Base-by-base conservation (phyloP, 2,329 filamentous ascomycete genomes). In the Sclerotinia borealis region DNA sequence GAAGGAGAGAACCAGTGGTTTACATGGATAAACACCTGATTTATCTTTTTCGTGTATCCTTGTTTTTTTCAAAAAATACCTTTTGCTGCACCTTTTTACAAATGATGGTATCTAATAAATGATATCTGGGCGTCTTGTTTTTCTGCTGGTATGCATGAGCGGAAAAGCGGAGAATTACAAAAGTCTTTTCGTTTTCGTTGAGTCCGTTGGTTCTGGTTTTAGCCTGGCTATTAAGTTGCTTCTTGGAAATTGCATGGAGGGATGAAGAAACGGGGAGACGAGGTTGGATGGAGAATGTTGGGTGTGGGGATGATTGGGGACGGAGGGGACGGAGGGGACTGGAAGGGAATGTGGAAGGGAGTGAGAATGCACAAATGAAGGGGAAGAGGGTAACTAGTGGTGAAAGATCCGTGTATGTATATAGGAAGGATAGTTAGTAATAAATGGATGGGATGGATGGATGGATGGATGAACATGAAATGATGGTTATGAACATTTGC, bases 1-100 rank as follows among this genome's bases (percentile, higher is more conserved):
- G 84, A 82, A 81, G 69, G 77, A 86, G 76, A 79, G 87, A 70
- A 87, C 84, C 0, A 49, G 45, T 31, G 65, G 65, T 10, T 65
- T 65, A 52, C 60, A 67, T 37, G 45, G 41, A 50, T 63, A 65
- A 59, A 52, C 11, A n/a, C 11, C 15, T 17, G 3, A 8, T 27
- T 50, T 36, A 19, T 36, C 37, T 27, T 48, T 36, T 58, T 45
- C 11, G 8, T 58, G 27, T 31, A 47, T 25, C 8, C 15, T 34
- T 45, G 45, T 17, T 7, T 13, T 25, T 45, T 36, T 34, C 7
- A 8, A 34, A 55, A 58, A 58, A 34, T 25, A 56, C 39, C 49
- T 58, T 58, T 45, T 45, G 39, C 54, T 45, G 19, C 29, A 34
- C 45, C 19, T 58, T 58, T 45, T 45, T 56, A 34, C 29, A 45